Base-by-base conservation (phyloP, 2,329 filamentous ascomycete species). In the Karstenula rhodostoma region DNA sequence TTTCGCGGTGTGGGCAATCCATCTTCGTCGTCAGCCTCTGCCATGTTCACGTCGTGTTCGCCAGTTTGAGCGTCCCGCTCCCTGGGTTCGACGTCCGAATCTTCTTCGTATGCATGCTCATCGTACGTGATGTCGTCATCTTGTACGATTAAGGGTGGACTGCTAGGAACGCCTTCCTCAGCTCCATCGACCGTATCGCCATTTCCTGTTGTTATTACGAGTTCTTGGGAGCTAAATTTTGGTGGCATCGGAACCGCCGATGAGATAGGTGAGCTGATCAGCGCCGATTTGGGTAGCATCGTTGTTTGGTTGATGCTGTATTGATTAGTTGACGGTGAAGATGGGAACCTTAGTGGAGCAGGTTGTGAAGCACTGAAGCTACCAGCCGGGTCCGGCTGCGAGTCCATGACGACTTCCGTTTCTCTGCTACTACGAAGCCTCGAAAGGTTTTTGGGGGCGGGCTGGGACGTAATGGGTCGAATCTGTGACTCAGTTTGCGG, bases 361-460 rank as follows among this genome's bases (percentile, higher is more conserved):
- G 73, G 75, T 23, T 60, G 70, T 6, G 63, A 67, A 42, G 71
- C 61, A 52, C 67, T 71, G 9, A 75, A 70, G 15, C 68, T 56
- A 29, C 73, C 63, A 15, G 62, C 64, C 17, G 66, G 63, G 10
- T 76, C 72, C 12, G 79, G 79, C 56, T 83, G 81, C 17, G 82
- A 84, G 58, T 83, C 78, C 58, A 80, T 80, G 19, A 83, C 73
- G 9, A 81, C 78, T 23, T 79, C 74, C 12, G 67, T 72, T 49
- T 79, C 78, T 48, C 72, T 77, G 56, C 69, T 74, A 49, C 71
- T 70, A 29, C 66, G 65, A 4, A 67, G 65, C 50, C 53, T 67
- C 17, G 65, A 58, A 10, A 60, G 43, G 35, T 47, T 59, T 55
- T 56, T 63, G 43, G 62, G 56, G 33, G 62, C 48, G 35, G 61